These are phyloP conservation scores for Penicillium goetzii DNA, from an alignment of 495 filamentous ascomycete species.

Conservation along the genomic window DNA sequence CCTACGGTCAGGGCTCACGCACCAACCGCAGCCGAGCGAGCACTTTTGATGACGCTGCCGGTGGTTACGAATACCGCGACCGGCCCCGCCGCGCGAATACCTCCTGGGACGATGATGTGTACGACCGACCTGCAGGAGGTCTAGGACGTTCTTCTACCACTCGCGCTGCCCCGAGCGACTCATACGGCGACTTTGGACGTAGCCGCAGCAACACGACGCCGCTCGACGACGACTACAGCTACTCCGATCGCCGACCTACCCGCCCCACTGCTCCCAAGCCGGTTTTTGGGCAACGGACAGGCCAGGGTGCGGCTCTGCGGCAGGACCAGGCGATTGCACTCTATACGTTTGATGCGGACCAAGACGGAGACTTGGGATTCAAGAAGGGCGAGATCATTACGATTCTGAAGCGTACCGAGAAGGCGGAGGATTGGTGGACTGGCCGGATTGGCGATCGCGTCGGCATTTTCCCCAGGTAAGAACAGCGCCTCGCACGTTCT, in stretches of 20 bases:
- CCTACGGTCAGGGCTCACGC: slow-evolving; percentile 73
- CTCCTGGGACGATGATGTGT: slow-evolving; percentile 90
- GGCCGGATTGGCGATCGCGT: slow-evolving; percentile 65
- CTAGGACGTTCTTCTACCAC: slow-evolving; percentile 55
- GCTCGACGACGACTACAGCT: slow-evolving; percentile 60
- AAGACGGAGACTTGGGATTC: slow-evolving; percentile 90
- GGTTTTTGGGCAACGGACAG: slow-evolving; percentile 69
- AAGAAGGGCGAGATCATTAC: slow-evolving; percentile 98
- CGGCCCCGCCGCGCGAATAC: slow-evolving; percentile 72
- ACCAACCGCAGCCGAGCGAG: slow-evolving; percentile 56
- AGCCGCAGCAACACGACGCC: slow-evolving; percentile 50
- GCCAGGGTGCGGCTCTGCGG: slow-evolving; percentile 57
- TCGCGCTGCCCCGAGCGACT: slow-evolving; percentile 49
- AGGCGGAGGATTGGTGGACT: slow-evolving; percentile 88
- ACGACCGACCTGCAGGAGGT: slow-evolving; percentile 65
- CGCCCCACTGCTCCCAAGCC: slow-evolving; percentile 89
- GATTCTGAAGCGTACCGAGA: slow-evolving; percentile 95
- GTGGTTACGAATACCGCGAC: slow-evolving; percentile 64
- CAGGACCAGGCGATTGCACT: slow-evolving; percentile 86
- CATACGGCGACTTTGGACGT: slow-evolving; percentile 44
- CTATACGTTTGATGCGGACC: slow-evolving; percentile 91
- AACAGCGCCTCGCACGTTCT: neutral
- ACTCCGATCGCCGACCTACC: slow-evolving; percentile 58
- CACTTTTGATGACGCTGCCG: slow-evolving; percentile 40
- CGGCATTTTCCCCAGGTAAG: slow-evolving; percentile 65